These are phyloP conservation scores for Talaromyces thailandensis DNA, from an alignment of 495 filamentous ascomycete species.

Conservation along the genomic window DNA sequence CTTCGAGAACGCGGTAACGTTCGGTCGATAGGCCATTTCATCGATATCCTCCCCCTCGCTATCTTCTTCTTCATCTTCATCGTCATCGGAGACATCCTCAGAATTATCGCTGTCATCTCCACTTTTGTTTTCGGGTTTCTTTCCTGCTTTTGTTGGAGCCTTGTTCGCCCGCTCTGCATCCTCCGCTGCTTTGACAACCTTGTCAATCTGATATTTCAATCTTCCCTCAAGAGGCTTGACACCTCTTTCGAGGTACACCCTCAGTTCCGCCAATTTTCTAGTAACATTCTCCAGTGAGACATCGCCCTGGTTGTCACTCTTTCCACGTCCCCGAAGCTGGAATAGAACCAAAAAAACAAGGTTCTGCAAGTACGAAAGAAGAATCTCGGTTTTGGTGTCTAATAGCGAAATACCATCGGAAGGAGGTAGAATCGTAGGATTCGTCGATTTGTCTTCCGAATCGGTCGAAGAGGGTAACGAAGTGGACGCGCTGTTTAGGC, in stretches of 20 bases:
- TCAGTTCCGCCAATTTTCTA: slow-evolving; percentile 74
- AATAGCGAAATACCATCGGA: slow-evolving; percentile 87
- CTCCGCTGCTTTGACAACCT: slow-evolving; percentile 78
- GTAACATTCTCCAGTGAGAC: slow-evolving; percentile 49
- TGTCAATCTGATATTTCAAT: slow-evolving; percentile 81
- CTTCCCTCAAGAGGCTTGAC: slow-evolving; percentile 80
- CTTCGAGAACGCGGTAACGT: slow-evolving; percentile 48
- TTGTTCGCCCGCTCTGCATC: slow-evolving; percentile 48
- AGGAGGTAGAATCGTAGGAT: slow-evolving; percentile 48
- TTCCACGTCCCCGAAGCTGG: slow-evolving; percentile 57
- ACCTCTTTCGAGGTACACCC: slow-evolving; percentile 84
- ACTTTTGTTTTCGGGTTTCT: slow-evolving; percentile 8
- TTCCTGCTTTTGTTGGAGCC: slow-evolving; percentile 14
- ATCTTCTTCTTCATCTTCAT: slow-evolving; percentile 29
- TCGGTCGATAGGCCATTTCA: slow-evolving; percentile 62
- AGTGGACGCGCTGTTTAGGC: slow-evolving; percentile 49
- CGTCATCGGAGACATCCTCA: slow-evolving; percentile 18
- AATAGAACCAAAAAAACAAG: slow-evolving; percentile 80
- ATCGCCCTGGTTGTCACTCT: slow-evolving; percentile 18
- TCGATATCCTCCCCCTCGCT: slow-evolving; percentile 38
- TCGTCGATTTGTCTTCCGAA: slow-evolving; percentile 8
- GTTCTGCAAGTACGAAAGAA: slow-evolving; percentile 93
- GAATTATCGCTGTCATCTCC: slow-evolving; percentile 17
- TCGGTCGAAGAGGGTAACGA: slow-evolving; percentile 46
- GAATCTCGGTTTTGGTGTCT: slow-evolving; percentile 87